Evolutionary conservation across 805 yeast species (phyloP), one percentile per base, ranked within the genome.

Genomic region (Diddensiella caesifluorescens): DNA sequence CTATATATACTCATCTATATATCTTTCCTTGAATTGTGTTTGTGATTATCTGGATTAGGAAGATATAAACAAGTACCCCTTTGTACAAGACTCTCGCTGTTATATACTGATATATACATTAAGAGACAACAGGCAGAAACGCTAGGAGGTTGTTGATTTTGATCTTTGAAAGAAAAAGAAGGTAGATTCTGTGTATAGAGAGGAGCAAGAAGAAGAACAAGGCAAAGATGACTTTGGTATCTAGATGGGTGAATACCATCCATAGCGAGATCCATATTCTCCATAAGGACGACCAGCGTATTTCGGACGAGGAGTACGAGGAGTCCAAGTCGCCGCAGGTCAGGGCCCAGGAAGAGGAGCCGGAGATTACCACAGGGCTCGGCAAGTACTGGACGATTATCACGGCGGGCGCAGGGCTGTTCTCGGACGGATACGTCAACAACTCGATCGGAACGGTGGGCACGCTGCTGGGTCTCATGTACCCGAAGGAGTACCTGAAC

Each of bases 401-500:
- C 48, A 80, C 85, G 6, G 79, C 95, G 0, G 97, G 96, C 47
- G 90, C 95, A 0, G 96, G 96, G 42, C 69, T 88, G 35, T 87
- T 88, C 63, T 80, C 92, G 27, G 97, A 89, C 64, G 96, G 96
- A 39, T 88, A 88, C 60, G 81, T 85, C 47, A 87, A 87, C 61
- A 85, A 84, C 44, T 79, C 90, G 40, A 82, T 85, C 41, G 74
- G 84, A 43, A 74, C 89, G 5, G 92, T 82, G 10, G 71, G 80
- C 25, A 77, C 88, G 9, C 81, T 90, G 65, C 69, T 88, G 49
- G 61, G 71, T 13, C 65, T 56, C 3, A 66, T 88, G 28, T 88
- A 88, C 57, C 86, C 85, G 22, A 59, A 62, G 0, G 74, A 71
- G 52, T 80, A 81, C 56, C 59, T 75, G 2, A 50, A 70, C 4